A percentile compares a stretch with the other conserved stretches of the same genome.
phyloP scores from a whole-genome alignment of 768 basidiomycete species.

The Termitomyces titanicus region DNA sequence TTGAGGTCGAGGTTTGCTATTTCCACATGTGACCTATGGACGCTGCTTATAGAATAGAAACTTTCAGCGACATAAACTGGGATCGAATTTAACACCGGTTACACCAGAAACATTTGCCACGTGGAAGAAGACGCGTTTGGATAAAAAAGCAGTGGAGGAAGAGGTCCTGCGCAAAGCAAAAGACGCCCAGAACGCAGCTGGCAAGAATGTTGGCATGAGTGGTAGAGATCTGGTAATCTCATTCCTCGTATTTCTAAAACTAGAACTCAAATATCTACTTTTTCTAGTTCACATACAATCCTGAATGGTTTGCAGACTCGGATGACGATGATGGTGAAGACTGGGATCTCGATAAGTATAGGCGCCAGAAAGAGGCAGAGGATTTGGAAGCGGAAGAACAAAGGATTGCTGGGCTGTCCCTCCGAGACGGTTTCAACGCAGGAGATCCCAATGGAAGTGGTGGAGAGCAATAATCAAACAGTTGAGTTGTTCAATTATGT shows the following conservation, averaged over 20 bases:
- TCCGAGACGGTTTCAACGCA: slow-evolving; percentile 29
- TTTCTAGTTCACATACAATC: slow-evolving; percentile 88
- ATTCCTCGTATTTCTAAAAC: slow-evolving; percentile 4
- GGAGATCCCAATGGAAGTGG: slow-evolving; percentile 28
- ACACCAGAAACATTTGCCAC: slow-evolving; percentile 86
- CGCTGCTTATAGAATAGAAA: neutral
- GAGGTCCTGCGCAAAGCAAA: slow-evolving; percentile 83
- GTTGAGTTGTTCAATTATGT: slow-evolving; percentile 1
- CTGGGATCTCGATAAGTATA: slow-evolving; percentile 61
- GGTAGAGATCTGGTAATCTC: slow-evolving; percentile 84
- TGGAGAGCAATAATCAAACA: slow-evolving; percentile 17
- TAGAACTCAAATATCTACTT: neutral
- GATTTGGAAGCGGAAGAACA: slow-evolving; percentile 50
- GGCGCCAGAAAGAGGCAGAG: slow-evolving; percentile 58
- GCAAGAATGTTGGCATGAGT: slow-evolving; percentile 91
- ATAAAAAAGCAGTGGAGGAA: slow-evolving; percentile 90
- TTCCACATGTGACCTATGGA: neutral
- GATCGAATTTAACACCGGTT: slow-evolving; percentile 86
- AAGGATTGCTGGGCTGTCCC: slow-evolving; percentile 44
- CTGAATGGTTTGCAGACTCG: slow-evolving; percentile 84
- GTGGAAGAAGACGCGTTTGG: slow-evolving; percentile 94
- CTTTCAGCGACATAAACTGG: slow-evolving; percentile 87
- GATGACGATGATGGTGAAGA: slow-evolving; percentile 56
- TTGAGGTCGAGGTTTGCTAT: slow-evolving; percentile 85
- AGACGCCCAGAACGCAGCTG: slow-evolving; percentile 75